These are phyloP conservation scores for Rhodamnia rubescens DNA, from an alignment of 345 rosid genomes.

Conservation along the genomic window DNA sequence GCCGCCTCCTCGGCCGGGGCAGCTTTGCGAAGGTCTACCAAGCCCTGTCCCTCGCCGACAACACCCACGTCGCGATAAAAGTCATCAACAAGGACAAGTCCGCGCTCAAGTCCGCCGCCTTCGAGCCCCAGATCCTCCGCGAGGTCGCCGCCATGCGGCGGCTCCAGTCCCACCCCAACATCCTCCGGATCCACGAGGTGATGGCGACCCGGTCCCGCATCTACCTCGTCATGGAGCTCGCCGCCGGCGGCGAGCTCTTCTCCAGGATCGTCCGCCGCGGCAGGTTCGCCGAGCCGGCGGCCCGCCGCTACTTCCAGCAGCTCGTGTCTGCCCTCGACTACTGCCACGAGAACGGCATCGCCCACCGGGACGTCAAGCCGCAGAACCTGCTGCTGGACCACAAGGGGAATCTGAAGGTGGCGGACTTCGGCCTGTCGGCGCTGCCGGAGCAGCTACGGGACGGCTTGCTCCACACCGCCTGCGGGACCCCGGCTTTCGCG, in stretches of 20 bases:
- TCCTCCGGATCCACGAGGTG: conserved; percentile 73
- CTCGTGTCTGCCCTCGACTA: conserved; percentile 62
- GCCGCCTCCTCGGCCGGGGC: conserved; percentile 57
- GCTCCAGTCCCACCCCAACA: conserved; percentile 62
- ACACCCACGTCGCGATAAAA: conserved; percentile 44
- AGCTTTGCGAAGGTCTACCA: conserved; percentile 60
- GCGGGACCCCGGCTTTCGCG: conserved; percentile 70
- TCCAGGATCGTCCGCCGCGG: conserved; percentile 30
- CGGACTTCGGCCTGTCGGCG: conserved; percentile 77
- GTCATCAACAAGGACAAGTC: conserved; percentile 46
- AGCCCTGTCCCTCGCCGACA: conserved; percentile 40
- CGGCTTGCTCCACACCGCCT: conserved; percentile 60
- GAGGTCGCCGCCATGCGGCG: conserved; percentile 86
- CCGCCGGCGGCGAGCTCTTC: conserved; percentile 69
- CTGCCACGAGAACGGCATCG: conserved; percentile 76
- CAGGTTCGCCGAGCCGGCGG: conserved; percentile 34
- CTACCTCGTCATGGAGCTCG: conserved; percentile 73
- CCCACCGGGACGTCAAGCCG: conserved; percentile 88
- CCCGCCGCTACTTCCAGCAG: conserved; percentile 65
- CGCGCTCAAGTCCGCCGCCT: conserved; percentile 16
- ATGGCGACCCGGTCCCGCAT: conserved; percentile 79
- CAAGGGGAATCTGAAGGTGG: conserved; percentile 52
- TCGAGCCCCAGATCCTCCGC: conserved; percentile 53
- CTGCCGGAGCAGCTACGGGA: conserved; percentile 43
- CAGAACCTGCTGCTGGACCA: conserved; percentile 71